Base-by-base conservation (phyloP, 208 protist species). In the Crithidia acanthocephali region DNA sequence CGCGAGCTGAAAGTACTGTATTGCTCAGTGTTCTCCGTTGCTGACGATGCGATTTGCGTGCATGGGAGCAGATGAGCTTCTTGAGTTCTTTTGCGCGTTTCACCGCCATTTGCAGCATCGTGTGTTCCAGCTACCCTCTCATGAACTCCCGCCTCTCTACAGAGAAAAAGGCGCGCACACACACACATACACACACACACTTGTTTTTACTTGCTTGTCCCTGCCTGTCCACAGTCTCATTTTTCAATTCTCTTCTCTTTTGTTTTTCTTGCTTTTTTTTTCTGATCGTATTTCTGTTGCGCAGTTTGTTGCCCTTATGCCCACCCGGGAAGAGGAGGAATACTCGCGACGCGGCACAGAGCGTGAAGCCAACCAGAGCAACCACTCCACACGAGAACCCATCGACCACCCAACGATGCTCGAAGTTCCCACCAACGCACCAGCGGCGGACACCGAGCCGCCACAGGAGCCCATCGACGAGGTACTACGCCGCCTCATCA, bases 401-500 rank as follows among this genome's bases (percentile, higher is more conserved):
- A 56, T 72, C 2, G 28, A 45, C 27, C 25, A 30, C 0, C 23
- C 11, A 0, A 45, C 55, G 6, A 57, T 44, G 27, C 30, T 13
- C 22, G 45, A 56, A 10, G 22, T n/a, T 6, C 3, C 15, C n/a
- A 0, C 28, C 10, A 9, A 9, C 0, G 20, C 23, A 3, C 6
- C 52, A 22, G 28, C 37, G 18, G 16, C n/a, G n/a, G 0, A 0
- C 33, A 18, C 2, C 5, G 42, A 50, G 0, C 6, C 7, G 30
- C 33, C 2, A 30, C 59, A 53, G 27, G 63, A 68, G 18, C 40
- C 66, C 33, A 72, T 81, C 8, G 75, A 83, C 8, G 70, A 20
- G 3, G 32, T 81, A 2, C 50, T 88, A n/a, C 18, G 33, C 7
- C 53, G 51, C 13, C 68, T 80, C 15, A 72, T 86, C 25, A 84